A percentile compares a stretch with the other conserved stretches of the same genome.
Evolutionary conservation across 352 stramenopile species (phyloP).

Genomic region (Pythium grandisporangium): DNA sequence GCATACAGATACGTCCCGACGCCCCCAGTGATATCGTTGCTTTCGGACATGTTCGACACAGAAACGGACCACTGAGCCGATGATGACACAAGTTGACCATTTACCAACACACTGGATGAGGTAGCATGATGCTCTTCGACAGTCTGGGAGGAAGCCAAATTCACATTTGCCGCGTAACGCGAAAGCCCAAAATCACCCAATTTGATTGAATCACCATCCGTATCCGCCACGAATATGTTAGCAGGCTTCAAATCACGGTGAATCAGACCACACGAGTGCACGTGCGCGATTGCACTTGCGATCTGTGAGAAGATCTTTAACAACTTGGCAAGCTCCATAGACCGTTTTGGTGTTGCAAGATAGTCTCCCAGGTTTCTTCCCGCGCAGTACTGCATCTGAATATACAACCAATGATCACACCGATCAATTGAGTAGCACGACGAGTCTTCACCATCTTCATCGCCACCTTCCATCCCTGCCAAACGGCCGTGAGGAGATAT

Average conservation of each 20-base stretch:
- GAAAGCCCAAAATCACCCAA: constrained; percentile 87
- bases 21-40: constrained; percentile 73
- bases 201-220: constrained; percentile 81
- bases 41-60: constrained; percentile 61
- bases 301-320: constrained; percentile 87
- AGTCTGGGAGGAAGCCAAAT: constrained; percentile 26
- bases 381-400: constrained; percentile 90
- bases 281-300: constrained; percentile 82
- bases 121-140: background rate
- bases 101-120: constrained; percentile 5
- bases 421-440: constrained; percentile 36
- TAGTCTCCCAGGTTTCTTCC: constrained; percentile 81
- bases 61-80: constrained; percentile 49
- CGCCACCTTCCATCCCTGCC: background rate
- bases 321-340: constrained; percentile 70
- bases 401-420: constrained; percentile 87
- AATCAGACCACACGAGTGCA: constrained; percentile 86
- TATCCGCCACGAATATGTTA: constrained; percentile 88
- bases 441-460: constrained; percentile 24
- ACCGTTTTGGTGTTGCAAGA: constrained; percentile 49
- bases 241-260: constrained; percentile 89
- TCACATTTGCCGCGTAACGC: constrained; percentile 75
- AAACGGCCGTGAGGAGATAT: too few relatives aligned
- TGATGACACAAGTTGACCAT: constrained; percentile 15
- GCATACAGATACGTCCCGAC: constrained; percentile 90